phyloP scores from a whole-genome alignment of 2,329 filamentous ascomycete species.

The Ceratocystis lukuohia region DNA sequence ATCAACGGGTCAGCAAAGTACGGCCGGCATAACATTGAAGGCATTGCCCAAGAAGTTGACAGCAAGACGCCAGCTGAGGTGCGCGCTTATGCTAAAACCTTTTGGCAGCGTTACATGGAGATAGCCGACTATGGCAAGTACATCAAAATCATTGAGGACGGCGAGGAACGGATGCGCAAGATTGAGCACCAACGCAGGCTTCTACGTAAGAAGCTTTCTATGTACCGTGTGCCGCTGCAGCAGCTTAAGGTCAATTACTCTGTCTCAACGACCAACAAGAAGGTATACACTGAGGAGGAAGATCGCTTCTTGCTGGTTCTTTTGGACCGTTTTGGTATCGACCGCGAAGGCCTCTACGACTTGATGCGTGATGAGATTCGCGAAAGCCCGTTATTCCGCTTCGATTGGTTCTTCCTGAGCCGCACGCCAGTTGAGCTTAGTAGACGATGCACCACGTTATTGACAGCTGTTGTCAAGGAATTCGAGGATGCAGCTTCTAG shows the following conservation, averaged over 20 bases:
- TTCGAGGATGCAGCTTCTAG: slow-evolving; percentile 57
- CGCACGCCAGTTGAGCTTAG: slow-evolving; percentile 86
- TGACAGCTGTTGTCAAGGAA: slow-evolving; percentile 89
- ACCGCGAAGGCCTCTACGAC: slow-evolving; percentile 81
- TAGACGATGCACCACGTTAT: slow-evolving; percentile 79
- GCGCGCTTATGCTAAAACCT: slow-evolving; percentile 81
- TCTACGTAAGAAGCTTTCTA: slow-evolving; percentile 85
- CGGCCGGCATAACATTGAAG: slow-evolving; percentile 71
- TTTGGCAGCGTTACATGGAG: slow-evolving; percentile 90
- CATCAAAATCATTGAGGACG: slow-evolving; percentile 77
- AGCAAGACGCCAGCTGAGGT: slow-evolving; percentile 78
- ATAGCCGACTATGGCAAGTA: slow-evolving; percentile 83
- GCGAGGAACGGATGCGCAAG: slow-evolving; percentile 78
- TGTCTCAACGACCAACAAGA: slow-evolving; percentile 98
- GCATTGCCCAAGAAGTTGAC: slow-evolving; percentile 80
- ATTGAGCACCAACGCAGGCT: slow-evolving; percentile 88
- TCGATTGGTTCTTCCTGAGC: slow-evolving; percentile 98
- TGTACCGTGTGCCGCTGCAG: slow-evolving; percentile 93
- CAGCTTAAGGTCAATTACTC: slow-evolving; percentile 99
- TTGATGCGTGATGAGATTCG: slow-evolving; percentile 94
- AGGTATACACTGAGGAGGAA: slow-evolving; percentile 97
- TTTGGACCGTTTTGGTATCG: slow-evolving; percentile 81
- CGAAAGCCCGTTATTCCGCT: slow-evolving; percentile 86
- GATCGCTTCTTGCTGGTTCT: slow-evolving; percentile 90
- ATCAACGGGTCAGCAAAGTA: slow-evolving; percentile 90